Evolutionary conservation across 2,329 filamentous ascomycete genomes (phyloP).

Genomic region (Rhynchosporium agropyri): DNA sequence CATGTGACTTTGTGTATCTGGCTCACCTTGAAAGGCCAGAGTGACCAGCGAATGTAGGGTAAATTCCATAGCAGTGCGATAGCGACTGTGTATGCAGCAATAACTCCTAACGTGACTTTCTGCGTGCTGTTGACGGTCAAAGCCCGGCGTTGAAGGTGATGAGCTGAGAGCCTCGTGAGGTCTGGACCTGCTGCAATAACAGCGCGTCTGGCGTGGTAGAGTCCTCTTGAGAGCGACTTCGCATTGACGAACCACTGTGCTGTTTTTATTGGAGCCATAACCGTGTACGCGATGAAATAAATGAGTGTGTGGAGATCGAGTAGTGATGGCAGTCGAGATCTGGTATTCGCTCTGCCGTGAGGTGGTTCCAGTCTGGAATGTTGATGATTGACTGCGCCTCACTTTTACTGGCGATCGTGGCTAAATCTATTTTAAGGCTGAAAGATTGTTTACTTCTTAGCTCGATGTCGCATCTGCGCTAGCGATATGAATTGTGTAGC

Average conservation of each 20-base stretch:
- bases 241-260: constrained; percentile 12
- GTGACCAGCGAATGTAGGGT: constrained; percentile 71
- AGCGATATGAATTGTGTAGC: background rate
- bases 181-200: constrained; percentile 28
- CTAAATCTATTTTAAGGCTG: constrained; percentile 12
- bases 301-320: constrained; percentile 14
- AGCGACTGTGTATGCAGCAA: constrained; percentile 69
- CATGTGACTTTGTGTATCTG: background rate
- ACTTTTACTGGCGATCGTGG: constrained; percentile 7
- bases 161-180: constrained; percentile 27
- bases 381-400: constrained; percentile 17
- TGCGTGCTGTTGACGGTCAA: constrained; percentile 61
- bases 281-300: constrained; percentile 8
- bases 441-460: background rate
- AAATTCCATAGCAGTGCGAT: constrained; percentile 81
- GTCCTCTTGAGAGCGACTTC: constrained; percentile 13
- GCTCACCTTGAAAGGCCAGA: constrained; percentile 79
- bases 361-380: constrained; percentile 15
- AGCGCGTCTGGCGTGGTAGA: constrained; percentile 17
- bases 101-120: constrained; percentile 69
- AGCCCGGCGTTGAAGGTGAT: constrained; percentile 29
- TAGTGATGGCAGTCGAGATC: background rate
- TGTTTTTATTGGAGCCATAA: constrained; percentile 25
- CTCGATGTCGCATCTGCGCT: background rate
- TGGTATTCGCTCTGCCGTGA: constrained; percentile 2